Percentiles rank a stretch among this genome's conserved stretches.
These are phyloP conservation scores for Teratosphaeria epicoccoides DNA, from an alignment of 2,329 filamentous ascomycete species.

Conservation along the genomic window DNA sequence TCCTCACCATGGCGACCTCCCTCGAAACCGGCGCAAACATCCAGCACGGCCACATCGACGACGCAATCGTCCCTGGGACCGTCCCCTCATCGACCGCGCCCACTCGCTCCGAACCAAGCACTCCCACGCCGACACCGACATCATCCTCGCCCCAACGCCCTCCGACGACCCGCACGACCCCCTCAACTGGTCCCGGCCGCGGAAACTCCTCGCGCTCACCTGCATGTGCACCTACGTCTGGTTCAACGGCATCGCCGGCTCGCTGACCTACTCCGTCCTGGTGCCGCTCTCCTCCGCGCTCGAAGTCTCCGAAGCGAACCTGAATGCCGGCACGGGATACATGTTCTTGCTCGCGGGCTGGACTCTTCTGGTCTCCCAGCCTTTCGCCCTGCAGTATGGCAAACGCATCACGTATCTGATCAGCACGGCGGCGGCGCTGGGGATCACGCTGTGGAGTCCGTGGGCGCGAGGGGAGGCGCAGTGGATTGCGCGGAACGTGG, in stretches of 20 bases:
- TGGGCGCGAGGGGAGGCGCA: slow-evolving; percentile 36
- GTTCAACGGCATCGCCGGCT: slow-evolving; percentile 39
- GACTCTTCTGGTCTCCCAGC: slow-evolving; percentile 44
- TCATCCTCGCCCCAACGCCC: slow-evolving; percentile 33
- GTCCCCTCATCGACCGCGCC: slow-evolving; percentile 32
- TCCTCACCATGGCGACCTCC: slow-evolving; percentile 2
- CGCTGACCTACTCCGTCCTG: slow-evolving; percentile 42
- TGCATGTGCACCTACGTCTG: slow-evolving; percentile 38
- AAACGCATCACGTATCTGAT: slow-evolving; percentile 39
- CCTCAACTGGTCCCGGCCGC: slow-evolving; percentile 23
- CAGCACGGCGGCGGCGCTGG: slow-evolving; percentile 31
- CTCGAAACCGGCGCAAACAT: slow-evolving; percentile 1
- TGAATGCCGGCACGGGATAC: slow-evolving; percentile 40
- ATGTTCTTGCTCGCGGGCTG: slow-evolving; percentile 19
- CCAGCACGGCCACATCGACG: slow-evolving; percentile 10
- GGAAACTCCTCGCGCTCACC: slow-evolving; percentile 33
- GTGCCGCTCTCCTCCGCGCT: slow-evolving; percentile 39
- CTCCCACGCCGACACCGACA: slow-evolving; percentile 20
- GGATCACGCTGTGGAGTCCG: slow-evolving; percentile 34
- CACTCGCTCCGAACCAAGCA: slow-evolving; percentile 27
- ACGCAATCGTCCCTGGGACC: slow-evolving; percentile 26
- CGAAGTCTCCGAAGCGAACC: slow-evolving; percentile 33
- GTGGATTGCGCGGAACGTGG: slow-evolving; percentile 38
- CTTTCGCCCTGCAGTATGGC: slow-evolving; percentile 43
- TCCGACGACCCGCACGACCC: slow-evolving; percentile 28